A percentile compares a stretch with the other conserved stretches of the same genome.
Conservation (phyloP, 2,329 filamentous ascomycete genomes). For the Dactylonectria macrodidyma region DNA sequence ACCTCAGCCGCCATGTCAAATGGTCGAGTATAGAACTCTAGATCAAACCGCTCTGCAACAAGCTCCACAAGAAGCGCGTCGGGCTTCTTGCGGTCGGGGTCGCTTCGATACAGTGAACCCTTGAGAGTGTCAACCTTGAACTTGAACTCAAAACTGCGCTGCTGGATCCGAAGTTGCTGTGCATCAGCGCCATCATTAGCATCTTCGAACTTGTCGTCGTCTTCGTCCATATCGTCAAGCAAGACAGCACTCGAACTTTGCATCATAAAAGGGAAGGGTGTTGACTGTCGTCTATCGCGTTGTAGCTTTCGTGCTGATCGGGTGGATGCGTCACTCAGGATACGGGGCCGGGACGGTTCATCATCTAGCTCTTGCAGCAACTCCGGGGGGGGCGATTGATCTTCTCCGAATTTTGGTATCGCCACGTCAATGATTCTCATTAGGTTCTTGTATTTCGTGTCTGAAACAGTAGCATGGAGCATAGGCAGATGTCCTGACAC, state of each 20-base stretch:
- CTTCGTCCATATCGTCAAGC: slow-evolving; percentile 81
- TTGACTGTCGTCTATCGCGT: slow-evolving; percentile 72
- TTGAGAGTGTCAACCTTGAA: slow-evolving; percentile 96
- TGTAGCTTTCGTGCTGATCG: slow-evolving; percentile 61
- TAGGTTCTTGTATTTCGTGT: slow-evolving; percentile 95
- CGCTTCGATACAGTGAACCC: slow-evolving; percentile 91
- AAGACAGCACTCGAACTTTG: slow-evolving; percentile 83
- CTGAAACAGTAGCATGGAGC: slow-evolving; percentile 91
- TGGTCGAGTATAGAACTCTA: slow-evolving; percentile 89
- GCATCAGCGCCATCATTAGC: slow-evolving; percentile 70
- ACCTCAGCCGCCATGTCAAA: slow-evolving; percentile 97
- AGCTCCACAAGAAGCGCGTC: slow-evolving; percentile 92
- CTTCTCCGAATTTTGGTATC: slow-evolving; percentile 82
- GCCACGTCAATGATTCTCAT: slow-evolving; percentile 98
- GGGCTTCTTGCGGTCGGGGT: slow-evolving; percentile 80
- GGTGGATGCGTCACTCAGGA: slow-evolving; percentile 62
- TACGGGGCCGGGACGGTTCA: slow-evolving; percentile 57
- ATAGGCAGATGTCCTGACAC: slow-evolving; percentile 94
- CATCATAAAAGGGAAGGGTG: slow-evolving; percentile 81
- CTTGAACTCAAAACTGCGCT: slow-evolving; percentile 95
- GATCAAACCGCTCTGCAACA: slow-evolving; percentile 88
- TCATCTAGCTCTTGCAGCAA: slow-evolving; percentile 45
- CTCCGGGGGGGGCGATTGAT: slow-evolving; percentile 34
- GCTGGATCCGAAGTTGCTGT: slow-evolving; percentile 80
- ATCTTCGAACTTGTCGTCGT: slow-evolving; percentile 78